A percentile compares a stretch with the other conserved stretches of the same genome.
Conservation (phyloP, 2,329 filamentous ascomycete genomes). For the Tolypocladium guangdongense region DNA sequence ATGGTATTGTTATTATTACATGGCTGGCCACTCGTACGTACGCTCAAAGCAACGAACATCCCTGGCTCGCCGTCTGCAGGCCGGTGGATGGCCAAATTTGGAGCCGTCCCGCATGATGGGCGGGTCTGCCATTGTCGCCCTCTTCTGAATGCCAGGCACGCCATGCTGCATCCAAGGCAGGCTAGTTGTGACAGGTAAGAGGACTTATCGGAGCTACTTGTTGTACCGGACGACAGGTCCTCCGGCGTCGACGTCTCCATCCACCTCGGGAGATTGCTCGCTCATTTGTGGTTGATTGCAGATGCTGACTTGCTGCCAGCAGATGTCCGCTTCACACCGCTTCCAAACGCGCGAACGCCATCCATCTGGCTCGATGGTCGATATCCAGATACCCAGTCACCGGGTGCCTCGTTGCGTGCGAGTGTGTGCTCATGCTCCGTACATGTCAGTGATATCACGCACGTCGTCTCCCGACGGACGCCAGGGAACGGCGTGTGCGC, state of each 20-base stretch:
- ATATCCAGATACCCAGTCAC: background rate
- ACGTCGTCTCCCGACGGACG: background rate
- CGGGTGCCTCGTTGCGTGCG: background rate
- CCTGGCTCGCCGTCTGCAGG: background rate
- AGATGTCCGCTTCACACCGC: background rate
- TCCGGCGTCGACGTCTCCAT: background rate
- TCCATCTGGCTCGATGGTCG: background rate
- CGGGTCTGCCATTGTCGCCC: background rate
- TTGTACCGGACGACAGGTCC: background rate
- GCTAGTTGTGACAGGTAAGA: background rate
- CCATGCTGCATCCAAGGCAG: background rate
- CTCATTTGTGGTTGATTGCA: background rate
- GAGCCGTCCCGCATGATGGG: background rate
- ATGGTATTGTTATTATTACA: background rate
- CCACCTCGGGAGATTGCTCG: background rate
- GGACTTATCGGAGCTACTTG: background rate
- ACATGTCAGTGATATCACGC: background rate
- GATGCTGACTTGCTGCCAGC: background rate
- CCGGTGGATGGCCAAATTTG: background rate
- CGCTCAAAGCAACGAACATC: background rate
- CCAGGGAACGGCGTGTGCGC: background rate
- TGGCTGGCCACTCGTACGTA: background rate
- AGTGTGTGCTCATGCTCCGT: background rate
- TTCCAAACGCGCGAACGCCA: background rate
- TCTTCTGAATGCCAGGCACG: background rate